Percentiles rank a stretch among this genome's conserved stretches.
Evolutionary conservation across 495 filamentous ascomycete species (phyloP).

Genomic region (Talaromyces borbonicus): DNA sequence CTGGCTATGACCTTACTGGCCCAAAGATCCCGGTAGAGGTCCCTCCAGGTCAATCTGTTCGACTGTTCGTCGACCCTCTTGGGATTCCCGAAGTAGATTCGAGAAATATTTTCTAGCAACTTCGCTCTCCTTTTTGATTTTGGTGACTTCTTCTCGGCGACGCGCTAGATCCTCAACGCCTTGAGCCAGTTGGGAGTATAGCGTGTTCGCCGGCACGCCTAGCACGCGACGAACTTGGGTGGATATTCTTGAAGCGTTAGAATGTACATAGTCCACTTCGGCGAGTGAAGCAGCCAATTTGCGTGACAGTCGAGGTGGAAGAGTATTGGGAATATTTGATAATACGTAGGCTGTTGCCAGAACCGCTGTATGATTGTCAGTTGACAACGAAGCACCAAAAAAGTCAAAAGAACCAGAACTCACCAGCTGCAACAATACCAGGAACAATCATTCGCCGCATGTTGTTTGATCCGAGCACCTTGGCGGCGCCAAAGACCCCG

Average conservation of each 20-base stretch:
- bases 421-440: conserved; percentile 66
- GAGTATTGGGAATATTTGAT: conserved; percentile 73
- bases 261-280: conserved; percentile 83
- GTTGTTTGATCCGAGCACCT: conserved; percentile 75
- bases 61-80: conserved; percentile 60
- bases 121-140: conserved; percentile 64
- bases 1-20: conserved; percentile 4
- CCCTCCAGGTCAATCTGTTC: conserved; percentile 73
- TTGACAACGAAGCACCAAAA: conserved; percentile 24
- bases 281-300: conserved; percentile 74
- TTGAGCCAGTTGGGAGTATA: conserved; percentile 68
- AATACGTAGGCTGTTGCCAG: conserved; percentile 71
- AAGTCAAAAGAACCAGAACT: conserved; percentile 22
- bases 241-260: conserved; percentile 74
- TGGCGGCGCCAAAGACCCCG: conserved; percentile 67
- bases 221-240: conserved; percentile 78
- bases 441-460: conserved; percentile 74
- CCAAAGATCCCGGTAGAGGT: conserved; percentile 27
- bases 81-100: conserved; percentile 70
- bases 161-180: conserved; percentile 71
- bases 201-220: conserved; percentile 69
- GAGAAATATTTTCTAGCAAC: conserved; percentile 77
- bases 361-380: conserved; percentile 38
- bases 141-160: conserved; percentile 68
- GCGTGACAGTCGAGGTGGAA: conserved; percentile 73